A percentile compares a stretch with the other conserved stretches of the same genome.
phyloP scores from a whole-genome alignment of 768 basidiomycete genomes.

The Leccinum arenicola region DNA sequence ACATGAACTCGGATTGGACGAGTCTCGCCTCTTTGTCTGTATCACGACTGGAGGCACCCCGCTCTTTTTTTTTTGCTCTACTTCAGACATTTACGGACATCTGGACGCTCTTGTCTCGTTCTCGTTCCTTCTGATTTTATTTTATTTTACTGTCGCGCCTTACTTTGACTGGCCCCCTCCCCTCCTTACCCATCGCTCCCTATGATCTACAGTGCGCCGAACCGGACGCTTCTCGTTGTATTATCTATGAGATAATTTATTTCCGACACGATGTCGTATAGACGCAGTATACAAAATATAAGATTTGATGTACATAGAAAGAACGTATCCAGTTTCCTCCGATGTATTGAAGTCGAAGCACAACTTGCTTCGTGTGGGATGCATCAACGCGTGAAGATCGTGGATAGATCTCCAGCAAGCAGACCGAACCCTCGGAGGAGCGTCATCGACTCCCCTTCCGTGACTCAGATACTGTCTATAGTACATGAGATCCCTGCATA shows the following conservation, averaged over 20 bases:
- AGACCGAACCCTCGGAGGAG: neutral
- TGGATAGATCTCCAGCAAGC: neutral
- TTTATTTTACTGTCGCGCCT: neutral
- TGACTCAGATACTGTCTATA: neutral
- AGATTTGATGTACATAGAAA: neutral
- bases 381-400: neutral
- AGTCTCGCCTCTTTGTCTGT: neutral
- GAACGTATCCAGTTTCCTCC: neutral
- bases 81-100: neutral
- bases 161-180: neutral
- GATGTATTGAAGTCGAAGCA: neutral
- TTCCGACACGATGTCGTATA: conserved; percentile 13
- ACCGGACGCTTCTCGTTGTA: neutral
- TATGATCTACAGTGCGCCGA: neutral
- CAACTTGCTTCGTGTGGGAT: neutral
- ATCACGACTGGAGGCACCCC: neutral
- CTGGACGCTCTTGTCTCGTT: neutral
- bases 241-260: neutral
- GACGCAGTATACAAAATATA: neutral
- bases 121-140: neutral
- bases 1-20: conserved; percentile 6
- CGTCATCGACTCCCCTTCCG: neutral
- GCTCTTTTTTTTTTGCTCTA: neutral
- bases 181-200: neutral
- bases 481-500: neutral